These are phyloP conservation scores for Petunia secreta DNA, from an alignment of 257 asterid species.

Conservation along the genomic window DNA sequence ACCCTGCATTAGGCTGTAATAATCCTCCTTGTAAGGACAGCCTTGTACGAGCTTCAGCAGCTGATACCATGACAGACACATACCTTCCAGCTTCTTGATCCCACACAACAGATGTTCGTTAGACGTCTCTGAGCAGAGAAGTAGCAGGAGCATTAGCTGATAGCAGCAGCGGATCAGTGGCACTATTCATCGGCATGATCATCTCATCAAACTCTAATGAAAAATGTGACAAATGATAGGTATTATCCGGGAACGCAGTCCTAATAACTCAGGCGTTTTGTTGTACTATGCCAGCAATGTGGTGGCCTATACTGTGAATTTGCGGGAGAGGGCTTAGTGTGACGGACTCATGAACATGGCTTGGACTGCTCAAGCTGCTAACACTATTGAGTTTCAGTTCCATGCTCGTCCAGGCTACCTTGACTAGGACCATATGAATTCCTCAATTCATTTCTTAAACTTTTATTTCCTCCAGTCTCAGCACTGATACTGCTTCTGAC, in stretches of 20 bases:
- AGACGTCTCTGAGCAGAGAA: conserved; percentile 69
- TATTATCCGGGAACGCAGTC: conserved; percentile 33
- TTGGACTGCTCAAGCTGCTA: conserved; percentile 94
- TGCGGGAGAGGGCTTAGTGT: conserved; percentile 91
- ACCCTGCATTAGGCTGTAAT: conserved; percentile 36
- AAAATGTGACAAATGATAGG: conserved; percentile 40
- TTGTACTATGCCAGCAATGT: conserved; percentile 32
- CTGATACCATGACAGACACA: conserved; percentile 71
- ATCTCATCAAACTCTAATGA: conserved; percentile 56
- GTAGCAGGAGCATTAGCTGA: conserved; percentile 52
- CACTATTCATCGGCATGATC: conserved; percentile 50
- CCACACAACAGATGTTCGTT: conserved; percentile 95
- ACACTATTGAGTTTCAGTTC: conserved; percentile 77
- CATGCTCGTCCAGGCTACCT: conserved; percentile 82
- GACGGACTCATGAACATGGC: conserved; percentile 76
- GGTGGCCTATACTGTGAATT: conserved; percentile 44
- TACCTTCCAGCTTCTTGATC: conserved; percentile 98
- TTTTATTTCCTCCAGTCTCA: conserved; percentile 71
- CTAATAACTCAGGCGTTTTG: conserved; percentile 43
- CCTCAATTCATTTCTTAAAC: conserved; percentile 51
- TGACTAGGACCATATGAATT: conserved; percentile 75
- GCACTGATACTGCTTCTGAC: conserved; percentile 84
- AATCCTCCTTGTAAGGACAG: conserved; percentile 40
- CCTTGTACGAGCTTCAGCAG: conserved; percentile 62
- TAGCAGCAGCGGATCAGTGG: conserved; percentile 47